These are phyloP conservation scores for Nigrospora sphaerica DNA, from an alignment of 2,329 filamentous ascomycete genomes.

Conservation along the genomic window DNA sequence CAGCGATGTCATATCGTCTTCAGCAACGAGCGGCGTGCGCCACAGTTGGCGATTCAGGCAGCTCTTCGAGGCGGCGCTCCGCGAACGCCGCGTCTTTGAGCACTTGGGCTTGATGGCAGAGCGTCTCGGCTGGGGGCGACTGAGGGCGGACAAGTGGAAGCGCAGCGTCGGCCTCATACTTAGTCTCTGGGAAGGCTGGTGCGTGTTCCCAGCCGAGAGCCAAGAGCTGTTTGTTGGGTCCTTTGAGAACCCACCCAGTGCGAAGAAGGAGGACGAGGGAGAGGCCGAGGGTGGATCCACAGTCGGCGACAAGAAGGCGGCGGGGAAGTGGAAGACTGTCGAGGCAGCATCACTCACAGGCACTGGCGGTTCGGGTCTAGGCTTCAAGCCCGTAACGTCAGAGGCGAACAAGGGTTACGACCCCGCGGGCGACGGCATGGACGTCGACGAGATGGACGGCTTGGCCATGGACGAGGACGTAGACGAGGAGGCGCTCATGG, in stretches of 20 bases:
- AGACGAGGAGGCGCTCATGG: conserved; percentile 34
- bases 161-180: conserved; percentile 65
- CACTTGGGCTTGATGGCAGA: conserved; percentile 67
- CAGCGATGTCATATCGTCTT: conserved; percentile 72
- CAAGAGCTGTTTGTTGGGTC: conserved; percentile 63
- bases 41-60: conserved; percentile 84
- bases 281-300: conserved; percentile 22
- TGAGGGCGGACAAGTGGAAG: conserved; percentile 81
- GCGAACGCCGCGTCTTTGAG: conserved; percentile 61
- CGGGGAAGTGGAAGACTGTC: conserved; percentile 38
- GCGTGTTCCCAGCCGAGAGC: conserved; percentile 65
- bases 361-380: conserved; percentile 11
- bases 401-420: conserved; percentile 26
- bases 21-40: conserved; percentile 68
- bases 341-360: conserved; percentile 28
- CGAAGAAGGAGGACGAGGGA: conserved; percentile 22
- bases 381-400: conserved; percentile 16
- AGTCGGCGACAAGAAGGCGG: conserved; percentile 9
- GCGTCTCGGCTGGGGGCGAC: conserved; percentile 67
- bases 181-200: conserved; percentile 65
- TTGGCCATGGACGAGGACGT: conserved; percentile 39
- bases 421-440: conserved; percentile 28
- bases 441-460: conserved; percentile 30
- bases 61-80: conserved; percentile 68
- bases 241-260: conserved; percentile 65